Evolutionary conservation across 2,329 filamentous ascomycete genomes (phyloP).

Genomic region (Alternaria incomplexa): DNA sequence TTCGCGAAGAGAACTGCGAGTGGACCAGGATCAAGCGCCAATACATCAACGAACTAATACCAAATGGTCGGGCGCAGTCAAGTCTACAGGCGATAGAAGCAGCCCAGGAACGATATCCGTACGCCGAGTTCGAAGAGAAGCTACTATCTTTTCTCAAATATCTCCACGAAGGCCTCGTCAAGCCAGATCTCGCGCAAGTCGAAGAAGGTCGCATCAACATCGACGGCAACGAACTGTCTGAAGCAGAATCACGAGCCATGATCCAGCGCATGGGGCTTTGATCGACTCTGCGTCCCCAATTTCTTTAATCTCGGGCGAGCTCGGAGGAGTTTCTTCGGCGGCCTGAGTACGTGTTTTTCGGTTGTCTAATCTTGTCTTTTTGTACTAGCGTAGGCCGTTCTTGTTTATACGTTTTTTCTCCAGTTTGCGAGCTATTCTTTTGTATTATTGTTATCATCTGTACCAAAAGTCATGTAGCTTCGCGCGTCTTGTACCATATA

Average conservation of each 20-base stretch:
- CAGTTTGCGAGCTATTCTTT: neutral
- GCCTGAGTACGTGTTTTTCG: neutral
- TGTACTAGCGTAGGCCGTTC: neutral
- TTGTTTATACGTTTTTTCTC: slow-evolving; percentile 1
- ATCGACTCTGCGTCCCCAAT: neutral
- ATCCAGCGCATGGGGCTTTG: slow-evolving; percentile 41
- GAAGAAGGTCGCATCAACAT: slow-evolving; percentile 54
- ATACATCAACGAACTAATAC: slow-evolving; percentile 39
- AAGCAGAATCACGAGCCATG: slow-evolving; percentile 40
- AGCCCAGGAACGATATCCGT: slow-evolving; percentile 41
- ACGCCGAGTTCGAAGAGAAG: slow-evolving; percentile 47
- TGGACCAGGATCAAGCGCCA: slow-evolving; percentile 48
- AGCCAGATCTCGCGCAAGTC: slow-evolving; percentile 60
- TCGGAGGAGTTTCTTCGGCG: neutral
- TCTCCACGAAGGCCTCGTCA: slow-evolving; percentile 52
- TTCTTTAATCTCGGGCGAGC: neutral
- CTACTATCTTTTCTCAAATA: slow-evolving; percentile 52
- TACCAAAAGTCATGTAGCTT: neutral
- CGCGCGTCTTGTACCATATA: neutral
- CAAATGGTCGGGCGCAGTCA: neutral
- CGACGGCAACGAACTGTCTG: slow-evolving; percentile 38
- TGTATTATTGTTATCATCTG: neutral
- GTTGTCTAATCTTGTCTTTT: neutral
- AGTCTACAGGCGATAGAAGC: slow-evolving; percentile 29
- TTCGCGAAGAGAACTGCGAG: slow-evolving; percentile 34